These are phyloP conservation scores for Coemansia sp. DNA, from an alignment of 192 early-diverging fungal genomes.

Conservation along the genomic window DNA sequence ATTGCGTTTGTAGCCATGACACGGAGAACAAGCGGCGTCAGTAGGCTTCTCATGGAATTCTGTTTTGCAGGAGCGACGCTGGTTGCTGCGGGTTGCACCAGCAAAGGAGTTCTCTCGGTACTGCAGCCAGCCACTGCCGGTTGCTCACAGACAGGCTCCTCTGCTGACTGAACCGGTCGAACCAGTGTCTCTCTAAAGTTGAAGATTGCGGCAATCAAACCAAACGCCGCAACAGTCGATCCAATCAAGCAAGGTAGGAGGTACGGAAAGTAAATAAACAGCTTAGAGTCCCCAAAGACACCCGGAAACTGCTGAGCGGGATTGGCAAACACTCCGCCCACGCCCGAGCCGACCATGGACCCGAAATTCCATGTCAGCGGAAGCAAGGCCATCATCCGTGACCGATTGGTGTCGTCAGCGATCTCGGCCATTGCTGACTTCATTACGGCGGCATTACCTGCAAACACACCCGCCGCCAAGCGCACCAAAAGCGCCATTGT, in stretches of 20 bases:
- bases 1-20: slow-evolving; percentile 26
- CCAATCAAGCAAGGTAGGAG: slow-evolving; percentile 76
- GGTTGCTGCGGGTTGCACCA: background rate
- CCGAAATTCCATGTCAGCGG: slow-evolving; percentile 68
- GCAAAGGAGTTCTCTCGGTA: slow-evolving; percentile 14
- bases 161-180: background rate
- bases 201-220: slow-evolving; percentile 62
- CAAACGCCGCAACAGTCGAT: slow-evolving; percentile 57
- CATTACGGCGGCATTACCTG: slow-evolving; percentile 76
- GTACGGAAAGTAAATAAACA: slow-evolving; percentile 71
- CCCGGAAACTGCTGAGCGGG: slow-evolving; percentile 68
- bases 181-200: slow-evolving; percentile 59
- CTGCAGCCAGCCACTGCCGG: background rate
- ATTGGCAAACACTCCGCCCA: slow-evolving; percentile 75
- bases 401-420: slow-evolving; percentile 75
- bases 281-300: slow-evolving; percentile 54
- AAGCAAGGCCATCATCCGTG: slow-evolving; percentile 69
- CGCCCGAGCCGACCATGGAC: slow-evolving; percentile 60
- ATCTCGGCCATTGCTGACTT: slow-evolving; percentile 82
- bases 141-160: background rate
- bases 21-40: slow-evolving; percentile 16
- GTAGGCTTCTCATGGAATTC: slow-evolving; percentile 9
- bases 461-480: slow-evolving; percentile 62
- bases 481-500: slow-evolving; percentile 59
- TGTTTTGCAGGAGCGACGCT: background rate